Evolutionary conservation across 495 filamentous ascomycete genomes (phyloP), one percentile per base, ranked within the genome.

Genomic region (Trichodelitschia bisporula): DNA sequence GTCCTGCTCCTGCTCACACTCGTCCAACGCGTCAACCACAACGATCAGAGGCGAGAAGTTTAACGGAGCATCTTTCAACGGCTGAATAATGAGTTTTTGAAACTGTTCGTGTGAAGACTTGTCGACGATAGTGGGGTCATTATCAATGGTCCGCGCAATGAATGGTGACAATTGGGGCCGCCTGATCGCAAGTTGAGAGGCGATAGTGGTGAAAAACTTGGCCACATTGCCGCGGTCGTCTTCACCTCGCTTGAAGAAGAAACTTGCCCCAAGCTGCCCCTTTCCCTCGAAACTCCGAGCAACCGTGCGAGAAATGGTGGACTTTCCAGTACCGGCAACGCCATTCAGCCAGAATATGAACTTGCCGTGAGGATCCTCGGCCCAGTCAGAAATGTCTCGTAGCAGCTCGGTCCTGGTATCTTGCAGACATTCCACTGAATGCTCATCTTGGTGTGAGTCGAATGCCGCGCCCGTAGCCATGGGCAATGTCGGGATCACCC

Each of bases 11-110:
- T 33, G 26, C 4, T 47, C 49, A 27, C 49, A 49, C 26, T 51
- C 49, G 26, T 49, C 48, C 4, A 53, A 33, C 9, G 48, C 49
- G 34, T 53, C 48, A 24, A 53, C 39, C 1, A 53, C 46, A 6
- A 53, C 4, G 16, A 47, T 29, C n/a, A 40, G 19, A 4, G 16
- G 12, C 3, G 14, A 12, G 2, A 10, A n/a, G n/a, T n/a, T n/a
- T n/a, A n/a, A 21, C 15, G 19, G n/a, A 8, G 14, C 1, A 13
- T 32, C 17, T 20, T 13, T 32, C 17, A 36, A 28, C 28, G 33
- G 33, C 30, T 36, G 33, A 12, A 36, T 26, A 18, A 36, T 36
- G n/a, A 36, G 28, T 28, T 36, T n/a, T 18, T 36, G 18, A 15
- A 36, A 36, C 28, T 36, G 33, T 20, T 36, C 18, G n/a, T 36